Base-by-base conservation (phyloP, 2,329 filamentous ascomycete species). In the Ascochyta koolunga region DNA sequence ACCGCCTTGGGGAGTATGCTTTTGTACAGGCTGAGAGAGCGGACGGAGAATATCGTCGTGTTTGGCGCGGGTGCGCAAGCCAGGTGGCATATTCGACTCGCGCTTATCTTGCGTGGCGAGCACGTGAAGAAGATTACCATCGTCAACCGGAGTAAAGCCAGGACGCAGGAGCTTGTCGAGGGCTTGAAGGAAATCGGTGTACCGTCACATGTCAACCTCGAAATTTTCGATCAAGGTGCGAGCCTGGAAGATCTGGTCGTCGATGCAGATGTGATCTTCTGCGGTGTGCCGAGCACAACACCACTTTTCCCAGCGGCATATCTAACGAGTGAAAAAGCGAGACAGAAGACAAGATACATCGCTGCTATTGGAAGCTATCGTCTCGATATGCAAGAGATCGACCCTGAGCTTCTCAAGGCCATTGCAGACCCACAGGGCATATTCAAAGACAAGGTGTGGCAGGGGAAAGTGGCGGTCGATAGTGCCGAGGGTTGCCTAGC, bases 1-100 rank as follows among this genome's bases (percentile, higher is more conserved):
- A 95, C 91, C 0, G 89, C 90, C 0, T 79, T 93, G 10, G 86
- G 86, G 1, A 89, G 88, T 4, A 84, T 88, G 48, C 86, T 87
- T 22, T 80, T 91, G 8, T 68, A 59, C 24, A 43, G 45, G 13
- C 35, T 49, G 37, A 50, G 69, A 1, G 54, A 51, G 10, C 18
- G 25, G 4, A 59, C 57, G 25, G 67, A 66, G n/a, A 70, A 72
- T 2, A 60, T 81, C 1, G 62, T 82, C 9, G 74, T 82, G 1
- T 80, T 82, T 54, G 80, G 80, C 8, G 78, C 79, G 0, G 80
- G 80, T 0, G 76, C 77, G 37, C 80, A 82, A 59, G 79, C 79
- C 0, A 72, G 79, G 50, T 82, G 80, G 80, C 80, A 82, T 60
- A 70, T 78, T 3, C 72, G 79, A 15, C 67, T 82, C 4, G 77